Percentiles rank a stretch among this genome's conserved stretches.
Conservation (phyloP, 2,329 filamentous ascomycete species). For the Cytospora mali region DNA sequence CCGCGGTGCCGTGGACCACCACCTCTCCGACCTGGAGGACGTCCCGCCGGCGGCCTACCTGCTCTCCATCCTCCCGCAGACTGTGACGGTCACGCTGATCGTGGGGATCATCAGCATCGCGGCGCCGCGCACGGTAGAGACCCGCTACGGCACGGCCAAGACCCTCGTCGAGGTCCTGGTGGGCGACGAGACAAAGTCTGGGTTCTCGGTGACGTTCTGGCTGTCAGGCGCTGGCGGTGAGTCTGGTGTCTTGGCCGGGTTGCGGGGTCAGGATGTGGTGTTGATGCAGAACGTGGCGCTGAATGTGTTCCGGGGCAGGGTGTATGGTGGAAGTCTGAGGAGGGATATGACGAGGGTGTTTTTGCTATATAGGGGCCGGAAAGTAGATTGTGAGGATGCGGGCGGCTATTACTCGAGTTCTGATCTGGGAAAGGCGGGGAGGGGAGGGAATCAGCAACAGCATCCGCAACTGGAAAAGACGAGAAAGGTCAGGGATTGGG, state of each 20-base stretch:
- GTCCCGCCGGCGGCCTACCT: conserved; percentile 71
- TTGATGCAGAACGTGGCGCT: conserved; percentile 80
- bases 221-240: conserved; percentile 48
- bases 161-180: conserved; percentile 77
- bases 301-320: conserved; percentile 71
- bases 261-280: conserved; percentile 76
- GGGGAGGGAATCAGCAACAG: conserved; percentile 16
- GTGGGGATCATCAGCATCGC: conserved; percentile 75
- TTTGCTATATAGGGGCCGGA: conserved; percentile 60
- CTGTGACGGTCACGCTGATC: conserved; percentile 80
- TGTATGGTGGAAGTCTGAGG: conserved; percentile 83
- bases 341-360: conserved; percentile 70
- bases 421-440: conserved; percentile 46
- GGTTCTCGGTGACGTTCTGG: conserved; percentile 87
- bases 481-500: conserved; percentile 73
- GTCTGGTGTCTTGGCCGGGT: conserved; percentile 40
- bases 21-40: conserved; percentile 66
- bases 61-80: conserved; percentile 71
- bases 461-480: conserved; percentile 65
- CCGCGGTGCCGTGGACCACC: conserved; percentile 42
- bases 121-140: conserved; percentile 67
- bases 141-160: conserved; percentile 62
- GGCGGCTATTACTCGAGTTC: conserved; percentile 60
- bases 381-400: conserved; percentile 52
- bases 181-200: conserved; percentile 81